Conservation (phyloP, 306 rosid species). For the Corylus heterophylla region DNA sequence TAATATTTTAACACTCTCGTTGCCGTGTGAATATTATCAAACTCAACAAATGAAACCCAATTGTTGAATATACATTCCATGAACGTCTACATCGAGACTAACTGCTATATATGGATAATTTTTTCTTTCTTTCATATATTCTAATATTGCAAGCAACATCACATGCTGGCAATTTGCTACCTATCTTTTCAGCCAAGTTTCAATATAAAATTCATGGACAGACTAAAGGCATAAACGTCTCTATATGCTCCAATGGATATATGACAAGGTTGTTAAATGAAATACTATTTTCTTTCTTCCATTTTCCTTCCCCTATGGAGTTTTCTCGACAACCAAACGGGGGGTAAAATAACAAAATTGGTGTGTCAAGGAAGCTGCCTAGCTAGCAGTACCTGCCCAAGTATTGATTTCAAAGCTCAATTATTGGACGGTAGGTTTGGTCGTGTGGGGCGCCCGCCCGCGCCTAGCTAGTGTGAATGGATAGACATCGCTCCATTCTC, state of each 20-base stretch:
- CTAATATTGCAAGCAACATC: neutral
- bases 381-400: conserved; percentile 23
- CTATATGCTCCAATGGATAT: neutral
- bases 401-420: conserved; percentile 29
- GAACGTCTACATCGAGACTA: no score
- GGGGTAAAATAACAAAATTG: neutral
- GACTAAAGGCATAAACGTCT: neutral
- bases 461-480: conserved; percentile 12
- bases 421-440: conserved; percentile 50
- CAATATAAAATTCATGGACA: neutral
- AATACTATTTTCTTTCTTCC: neutral
- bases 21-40: no score
- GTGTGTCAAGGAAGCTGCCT: conserved; percentile 47
- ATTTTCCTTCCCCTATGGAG: neutral
- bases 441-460: conserved; percentile 41
- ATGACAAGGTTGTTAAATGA: neutral
- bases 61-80: no score
- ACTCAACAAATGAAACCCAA: no score
- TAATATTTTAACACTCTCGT: no score
- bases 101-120: neutral
- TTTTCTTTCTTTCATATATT: neutral
- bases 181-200: neutral
- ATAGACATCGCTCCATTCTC: conserved; percentile 22
- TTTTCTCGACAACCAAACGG: conserved; percentile 28
- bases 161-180: neutral